Percentiles rank a stretch among this genome's conserved stretches.
Conservation (phyloP, 139 green algal genomes). For the Tetradesmus lagerheimii region DNA sequence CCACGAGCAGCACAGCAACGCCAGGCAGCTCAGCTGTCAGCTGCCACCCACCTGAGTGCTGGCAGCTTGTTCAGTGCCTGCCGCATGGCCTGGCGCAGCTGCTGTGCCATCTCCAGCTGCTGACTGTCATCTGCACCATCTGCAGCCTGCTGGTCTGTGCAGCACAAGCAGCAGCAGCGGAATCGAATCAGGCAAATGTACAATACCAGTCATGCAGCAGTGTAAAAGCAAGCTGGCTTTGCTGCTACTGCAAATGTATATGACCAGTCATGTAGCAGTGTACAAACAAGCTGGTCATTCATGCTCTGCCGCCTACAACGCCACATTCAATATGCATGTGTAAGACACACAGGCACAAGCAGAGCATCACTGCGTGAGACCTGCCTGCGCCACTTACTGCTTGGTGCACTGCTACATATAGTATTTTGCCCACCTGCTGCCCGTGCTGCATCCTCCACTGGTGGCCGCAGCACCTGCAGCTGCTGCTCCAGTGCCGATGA, state of each 20-base stretch:
- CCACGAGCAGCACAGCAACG: not conserved
- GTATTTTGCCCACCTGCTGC: not conserved
- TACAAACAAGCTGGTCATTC: too few species aligned
- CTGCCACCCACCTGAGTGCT: constrained; percentile 25
- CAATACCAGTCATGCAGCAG: too few species aligned
- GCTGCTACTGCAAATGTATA: not conserved
- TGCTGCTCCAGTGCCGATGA: constrained; percentile 30
- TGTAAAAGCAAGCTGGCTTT: not conserved
- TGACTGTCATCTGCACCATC: not conserved
- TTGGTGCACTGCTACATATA: not conserved
- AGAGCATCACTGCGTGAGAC: too few species aligned
- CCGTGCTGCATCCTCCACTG: not conserved
- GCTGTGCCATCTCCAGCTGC: constrained; percentile 9
- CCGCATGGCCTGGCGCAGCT: constrained; percentile 1
- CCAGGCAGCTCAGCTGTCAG: too few species aligned
- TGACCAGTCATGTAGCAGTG: too few species aligned
- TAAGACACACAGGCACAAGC: too few species aligned
- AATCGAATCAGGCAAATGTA: not conserved
- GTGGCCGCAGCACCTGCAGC: not conserved
- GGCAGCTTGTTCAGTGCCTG: constrained; percentile 34
- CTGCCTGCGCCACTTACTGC: not conserved
- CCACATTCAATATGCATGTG: too few species aligned
- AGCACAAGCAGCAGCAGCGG: not conserved
- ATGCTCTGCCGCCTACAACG: too few species aligned
- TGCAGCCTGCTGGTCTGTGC: not conserved